phyloP scores from a whole-genome alignment of 1,284 basidiomycete species.

The Rhodotorula sp. region DNA sequence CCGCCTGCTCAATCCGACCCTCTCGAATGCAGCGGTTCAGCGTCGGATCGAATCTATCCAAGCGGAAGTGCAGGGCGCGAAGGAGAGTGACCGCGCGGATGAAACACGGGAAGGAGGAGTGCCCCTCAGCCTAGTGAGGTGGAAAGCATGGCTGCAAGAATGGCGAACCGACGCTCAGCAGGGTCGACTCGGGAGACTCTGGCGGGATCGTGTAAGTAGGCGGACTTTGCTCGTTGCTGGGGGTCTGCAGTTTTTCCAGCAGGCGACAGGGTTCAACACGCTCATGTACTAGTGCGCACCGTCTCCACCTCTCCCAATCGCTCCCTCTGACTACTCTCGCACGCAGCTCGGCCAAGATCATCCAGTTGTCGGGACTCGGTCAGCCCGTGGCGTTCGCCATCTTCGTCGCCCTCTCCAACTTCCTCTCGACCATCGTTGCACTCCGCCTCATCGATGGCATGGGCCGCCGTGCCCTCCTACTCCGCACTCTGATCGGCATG shows the following conservation, averaged over 20 bases:
- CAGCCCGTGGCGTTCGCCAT: constrained; percentile 75
- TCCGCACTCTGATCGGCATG: constrained; percentile 76
- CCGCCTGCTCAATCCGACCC: constrained; percentile 58
- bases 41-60: constrained; percentile 60
- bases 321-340: background rate
- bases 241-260: constrained; percentile 76
- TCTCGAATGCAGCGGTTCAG: constrained; percentile 35
- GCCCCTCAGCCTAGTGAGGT: too few species aligned
- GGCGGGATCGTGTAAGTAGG: constrained; percentile 30
- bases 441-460: constrained; percentile 70
- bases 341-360: constrained; percentile 59
- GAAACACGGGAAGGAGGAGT: background rate
- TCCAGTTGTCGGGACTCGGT: constrained; percentile 72
- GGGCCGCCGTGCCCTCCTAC: constrained; percentile 71
- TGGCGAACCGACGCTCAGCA: background rate
- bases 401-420: constrained; percentile 70
- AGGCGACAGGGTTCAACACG: constrained; percentile 54
- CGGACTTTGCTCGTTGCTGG: constrained; percentile 64
- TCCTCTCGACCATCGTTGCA: constrained; percentile 54
- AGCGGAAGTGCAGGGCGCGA: constrained; percentile 54
- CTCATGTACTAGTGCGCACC: constrained; percentile 55
- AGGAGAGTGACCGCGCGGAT: constrained; percentile 52
- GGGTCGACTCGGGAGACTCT: constrained; percentile 7
- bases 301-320: too few species aligned
- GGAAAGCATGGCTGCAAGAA: too few species aligned